Conservation (phyloP, 352 stramenopile species). For the Globisporangium acanthophoron region DNA sequence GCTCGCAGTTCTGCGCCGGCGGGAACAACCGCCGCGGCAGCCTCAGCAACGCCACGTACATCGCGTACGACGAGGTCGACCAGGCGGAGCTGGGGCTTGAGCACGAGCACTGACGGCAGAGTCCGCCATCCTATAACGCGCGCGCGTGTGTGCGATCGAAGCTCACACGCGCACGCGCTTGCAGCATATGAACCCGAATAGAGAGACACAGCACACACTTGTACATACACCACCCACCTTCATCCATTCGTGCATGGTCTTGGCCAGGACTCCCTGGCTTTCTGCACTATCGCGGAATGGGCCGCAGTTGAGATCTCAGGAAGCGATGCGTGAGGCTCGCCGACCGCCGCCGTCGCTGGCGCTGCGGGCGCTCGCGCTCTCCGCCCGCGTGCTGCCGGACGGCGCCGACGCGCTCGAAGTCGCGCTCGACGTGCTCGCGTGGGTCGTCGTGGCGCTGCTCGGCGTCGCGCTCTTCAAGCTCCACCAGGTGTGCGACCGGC, state of each 20-base stretch:
- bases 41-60: constrained; percentile 56
- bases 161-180: no score
- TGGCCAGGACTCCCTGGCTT: not conserved
- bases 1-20: constrained; percentile 17
- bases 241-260: no score
- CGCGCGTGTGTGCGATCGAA: not conserved
- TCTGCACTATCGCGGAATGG: not conserved
- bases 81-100: not conserved
- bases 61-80: constrained; percentile 58
- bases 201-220: not conserved
- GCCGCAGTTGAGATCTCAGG: not conserved
- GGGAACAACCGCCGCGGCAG: constrained; percentile 21
- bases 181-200: not conserved
- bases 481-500: constrained; percentile 34
- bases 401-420: constrained; percentile 14
- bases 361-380: constrained; percentile 7
- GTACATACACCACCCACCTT: no score
- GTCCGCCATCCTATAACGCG: not conserved
- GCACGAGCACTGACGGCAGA: not conserved
- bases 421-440: constrained; percentile 38
- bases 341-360: not conserved
- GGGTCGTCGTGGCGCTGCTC: constrained; percentile 37
- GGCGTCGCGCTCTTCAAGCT: constrained; percentile 38
- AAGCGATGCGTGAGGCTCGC: not conserved
- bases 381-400: not conserved